phyloP scores from a whole-genome alignment of 2,329 filamentous ascomycete species.

The Penicillium sp. region DNA sequence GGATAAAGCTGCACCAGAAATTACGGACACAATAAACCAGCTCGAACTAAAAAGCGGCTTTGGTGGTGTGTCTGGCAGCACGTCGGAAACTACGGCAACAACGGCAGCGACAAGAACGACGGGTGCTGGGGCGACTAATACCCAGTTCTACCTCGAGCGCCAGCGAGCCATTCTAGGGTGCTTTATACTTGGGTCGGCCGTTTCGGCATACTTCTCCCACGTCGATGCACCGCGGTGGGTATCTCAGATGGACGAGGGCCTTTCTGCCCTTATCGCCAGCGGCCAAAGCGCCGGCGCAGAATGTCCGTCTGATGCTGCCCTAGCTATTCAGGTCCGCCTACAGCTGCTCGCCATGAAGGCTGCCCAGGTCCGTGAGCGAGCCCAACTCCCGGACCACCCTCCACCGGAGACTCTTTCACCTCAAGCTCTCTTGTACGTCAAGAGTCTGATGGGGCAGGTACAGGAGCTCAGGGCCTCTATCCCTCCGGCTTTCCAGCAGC shows the following conservation, averaged over 20 bases:
- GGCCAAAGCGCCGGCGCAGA: not conserved
- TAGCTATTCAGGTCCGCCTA: not conserved
- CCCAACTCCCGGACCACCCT: not conserved
- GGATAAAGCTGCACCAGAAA: not conserved
- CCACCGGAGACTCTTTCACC: not conserved
- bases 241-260: not conserved
- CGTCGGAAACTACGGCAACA: not conserved
- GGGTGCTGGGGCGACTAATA: not conserved
- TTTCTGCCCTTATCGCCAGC: not conserved
- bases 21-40: not conserved
- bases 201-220: not conserved
- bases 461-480: not conserved
- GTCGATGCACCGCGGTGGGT: not conserved
- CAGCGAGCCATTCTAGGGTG: not conserved
- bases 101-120: not conserved
- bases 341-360: not conserved
- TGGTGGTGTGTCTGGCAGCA: not conserved
- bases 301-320: not conserved
- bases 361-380: not conserved
- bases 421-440: not conserved
- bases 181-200: not conserved
- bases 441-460: not conserved
- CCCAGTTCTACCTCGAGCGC: not conserved
- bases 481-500: not conserved
- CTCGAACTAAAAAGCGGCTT: not conserved